phyloP scores from a whole-genome alignment of 2,329 filamentous ascomycete genomes.

The Grosmannia serpens region DNA sequence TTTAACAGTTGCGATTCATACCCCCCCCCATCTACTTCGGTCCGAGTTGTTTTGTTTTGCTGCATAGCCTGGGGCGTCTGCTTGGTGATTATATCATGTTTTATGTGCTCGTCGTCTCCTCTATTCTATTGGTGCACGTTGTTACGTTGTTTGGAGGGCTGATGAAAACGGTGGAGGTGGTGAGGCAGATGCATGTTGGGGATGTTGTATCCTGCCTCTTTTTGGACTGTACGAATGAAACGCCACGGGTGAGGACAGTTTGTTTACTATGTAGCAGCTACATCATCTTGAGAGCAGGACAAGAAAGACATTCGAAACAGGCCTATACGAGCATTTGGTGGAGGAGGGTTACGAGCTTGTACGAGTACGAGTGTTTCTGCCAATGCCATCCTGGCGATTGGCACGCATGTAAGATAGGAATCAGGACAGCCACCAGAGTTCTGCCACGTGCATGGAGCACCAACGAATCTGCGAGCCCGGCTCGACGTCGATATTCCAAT shows the following conservation, averaged over 20 bases:
- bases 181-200: not conserved
- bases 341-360: not conserved
- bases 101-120: not conserved
- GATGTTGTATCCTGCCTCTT: not conserved
- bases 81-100: not conserved
- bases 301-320: not conserved
- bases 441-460: too few species aligned
- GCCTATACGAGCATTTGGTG: not conserved
- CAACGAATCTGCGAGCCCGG: not conserved
- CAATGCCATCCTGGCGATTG: not conserved
- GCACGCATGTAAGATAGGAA: not conserved
- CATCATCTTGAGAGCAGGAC: not conserved
- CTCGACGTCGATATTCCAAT: not conserved
- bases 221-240: not conserved
- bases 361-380: not conserved
- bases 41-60: not conserved
- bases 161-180: not conserved
- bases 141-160: not conserved
- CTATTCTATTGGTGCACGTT: not conserved
- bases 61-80: constrained; percentile 9
- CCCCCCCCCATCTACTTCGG: not conserved
- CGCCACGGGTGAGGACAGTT: not conserved
- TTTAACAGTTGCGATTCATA: not conserved
- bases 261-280: not conserved
- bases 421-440: too few species aligned